Evolutionary conservation across 768 basidiomycete genomes (phyloP), one percentile per base, ranked within the genome.

Genomic region (Lentinula boryana): DNA sequence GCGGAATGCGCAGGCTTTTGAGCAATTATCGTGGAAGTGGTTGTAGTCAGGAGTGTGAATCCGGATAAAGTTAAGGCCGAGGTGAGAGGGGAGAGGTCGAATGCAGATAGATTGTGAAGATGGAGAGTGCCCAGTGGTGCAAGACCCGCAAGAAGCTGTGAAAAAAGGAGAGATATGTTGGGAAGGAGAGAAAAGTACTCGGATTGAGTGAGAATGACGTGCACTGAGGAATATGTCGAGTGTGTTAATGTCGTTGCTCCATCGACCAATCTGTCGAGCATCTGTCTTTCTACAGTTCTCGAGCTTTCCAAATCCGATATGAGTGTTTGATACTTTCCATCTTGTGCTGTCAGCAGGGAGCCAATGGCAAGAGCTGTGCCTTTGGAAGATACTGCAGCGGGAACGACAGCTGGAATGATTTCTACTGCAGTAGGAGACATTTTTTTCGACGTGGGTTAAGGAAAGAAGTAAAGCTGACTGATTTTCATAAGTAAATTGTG

Each of bases 191-290:
- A 68, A 59, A 80, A 74, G 70, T 92, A 92, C 64, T 93, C 89
- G 36, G 78, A 62, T 3, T 77, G 68, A 21, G 87, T 73, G 51
- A 95, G 82, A n/a, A 84, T 75, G 48, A 93, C 71, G 68, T 93
- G 83, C 35, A 88, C 81, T 21, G 86, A 84, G 18, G 84, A 73
- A 72, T 88, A 93, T 38, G 72, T 75, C 31, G 80, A 78, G 12
- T 83, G 68, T 8, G 75, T 65, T 63, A 93, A 74, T 16, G 75
- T 73, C 4, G 83, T 83, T 33, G 89, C 93, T 76, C 83, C 81
- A 72, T 91, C 92, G 15, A 93, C 75, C 63, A 95, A 74, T 62
- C 93, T 80, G 71, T 95, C 93, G 32, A 94, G 74, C 76, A 95
- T 84, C 69, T 93, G 86, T 67, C 82, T 87, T 66, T 95, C 91